These are phyloP conservation scores for Sherardia arvensis DNA, from an alignment of 257 asterid species.

Conservation along the genomic window DNA sequence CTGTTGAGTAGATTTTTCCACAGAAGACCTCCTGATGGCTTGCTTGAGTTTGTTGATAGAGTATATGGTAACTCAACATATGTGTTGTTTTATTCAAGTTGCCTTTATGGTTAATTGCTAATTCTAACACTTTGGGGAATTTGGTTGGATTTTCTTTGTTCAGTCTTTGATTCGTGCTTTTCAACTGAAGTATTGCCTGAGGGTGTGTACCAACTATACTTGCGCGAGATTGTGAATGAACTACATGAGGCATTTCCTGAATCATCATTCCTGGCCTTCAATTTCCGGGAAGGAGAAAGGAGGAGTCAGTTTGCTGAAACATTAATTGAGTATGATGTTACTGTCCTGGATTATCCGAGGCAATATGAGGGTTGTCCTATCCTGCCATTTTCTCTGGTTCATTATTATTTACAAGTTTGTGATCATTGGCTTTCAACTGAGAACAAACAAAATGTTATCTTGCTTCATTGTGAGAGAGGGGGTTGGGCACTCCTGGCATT, in stretches of 20 bases:
- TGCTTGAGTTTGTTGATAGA: slow-evolving; percentile 82
- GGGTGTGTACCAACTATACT: slow-evolving; percentile 80
- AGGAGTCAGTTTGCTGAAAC: slow-evolving; percentile 83
- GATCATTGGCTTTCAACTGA: slow-evolving; percentile 89
- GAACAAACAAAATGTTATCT: slow-evolving; percentile 69
- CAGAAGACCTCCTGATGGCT: slow-evolving; percentile 95
- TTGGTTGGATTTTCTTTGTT: slow-evolving; percentile 17
- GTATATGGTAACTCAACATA: slow-evolving; percentile 59
- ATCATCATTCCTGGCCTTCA: slow-evolving; percentile 84
- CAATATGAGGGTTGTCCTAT: slow-evolving; percentile 98
- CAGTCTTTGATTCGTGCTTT: slow-evolving; percentile 98
- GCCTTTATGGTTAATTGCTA: slow-evolving; percentile 10
- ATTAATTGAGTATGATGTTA: slow-evolving; percentile 77
- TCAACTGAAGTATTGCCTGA: slow-evolving; percentile 92
- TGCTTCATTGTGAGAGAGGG: slow-evolving; percentile 95
- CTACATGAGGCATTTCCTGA: slow-evolving; percentile 84
- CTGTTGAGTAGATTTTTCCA: slow-evolving; percentile 87
- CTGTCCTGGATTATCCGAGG: slow-evolving; percentile 92
- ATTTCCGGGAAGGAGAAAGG: slow-evolving; percentile 93
- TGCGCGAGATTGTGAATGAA: slow-evolving; percentile 80
- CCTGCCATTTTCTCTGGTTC: slow-evolving; percentile 75
- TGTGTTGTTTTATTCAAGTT: not conserved
- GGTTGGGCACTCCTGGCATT: slow-evolving; percentile 89
- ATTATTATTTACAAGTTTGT: slow-evolving; percentile 80
- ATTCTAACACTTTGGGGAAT: slow-evolving; percentile 10